Evolutionary conservation across 371 early-diverging fungal genomes (phyloP).

Genomic region (Apophysomyces trapeziformis): DNA sequence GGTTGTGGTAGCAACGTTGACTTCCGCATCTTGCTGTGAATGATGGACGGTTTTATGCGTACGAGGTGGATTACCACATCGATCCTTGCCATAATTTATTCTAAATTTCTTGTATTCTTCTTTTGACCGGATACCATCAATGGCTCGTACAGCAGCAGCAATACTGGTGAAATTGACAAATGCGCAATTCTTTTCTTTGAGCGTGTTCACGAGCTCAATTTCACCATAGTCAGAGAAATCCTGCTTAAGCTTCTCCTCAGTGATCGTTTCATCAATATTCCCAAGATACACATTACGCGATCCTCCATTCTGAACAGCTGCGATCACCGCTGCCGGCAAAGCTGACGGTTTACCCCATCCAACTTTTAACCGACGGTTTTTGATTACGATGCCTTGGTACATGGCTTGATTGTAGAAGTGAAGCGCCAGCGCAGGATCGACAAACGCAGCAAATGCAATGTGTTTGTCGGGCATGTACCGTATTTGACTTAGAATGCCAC

Average conservation of each 20-base stretch:
- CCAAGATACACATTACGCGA: slow-evolving; percentile 86
- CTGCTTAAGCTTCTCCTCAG: slow-evolving; percentile 59
- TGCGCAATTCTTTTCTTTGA: slow-evolving; percentile 76
- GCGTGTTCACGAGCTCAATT: slow-evolving; percentile 76
- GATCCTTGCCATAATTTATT: slow-evolving; percentile 83
- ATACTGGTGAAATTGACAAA: slow-evolving; percentile 84
- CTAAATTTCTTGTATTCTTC: slow-evolving; percentile 56
- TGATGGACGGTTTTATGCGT: slow-evolving; percentile 1
- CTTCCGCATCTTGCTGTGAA: not conserved
- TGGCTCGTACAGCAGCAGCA: slow-evolving; percentile 67
- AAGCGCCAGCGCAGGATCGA: slow-evolving; percentile 71
- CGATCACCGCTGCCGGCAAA: slow-evolving; percentile 54
- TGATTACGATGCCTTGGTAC: slow-evolving; percentile 64
- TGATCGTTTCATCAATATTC: slow-evolving; percentile 55
- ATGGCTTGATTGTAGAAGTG: slow-evolving; percentile 60
- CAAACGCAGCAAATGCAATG: slow-evolving; percentile 85
- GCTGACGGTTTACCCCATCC: slow-evolving; percentile 78
- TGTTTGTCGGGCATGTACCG: slow-evolving; percentile 75
- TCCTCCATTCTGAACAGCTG: slow-evolving; percentile 70
- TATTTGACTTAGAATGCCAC: slow-evolving; percentile 77
- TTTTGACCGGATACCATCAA: slow-evolving; percentile 54
- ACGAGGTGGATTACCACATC: slow-evolving; percentile 68
- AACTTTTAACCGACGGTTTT: slow-evolving; percentile 69
- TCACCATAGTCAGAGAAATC: slow-evolving; percentile 79
- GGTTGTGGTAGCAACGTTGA: not conserved